These are phyloP conservation scores for Parsonsia alboflavescens DNA, from an alignment of 257 asterid species.

Conservation along the genomic window DNA sequence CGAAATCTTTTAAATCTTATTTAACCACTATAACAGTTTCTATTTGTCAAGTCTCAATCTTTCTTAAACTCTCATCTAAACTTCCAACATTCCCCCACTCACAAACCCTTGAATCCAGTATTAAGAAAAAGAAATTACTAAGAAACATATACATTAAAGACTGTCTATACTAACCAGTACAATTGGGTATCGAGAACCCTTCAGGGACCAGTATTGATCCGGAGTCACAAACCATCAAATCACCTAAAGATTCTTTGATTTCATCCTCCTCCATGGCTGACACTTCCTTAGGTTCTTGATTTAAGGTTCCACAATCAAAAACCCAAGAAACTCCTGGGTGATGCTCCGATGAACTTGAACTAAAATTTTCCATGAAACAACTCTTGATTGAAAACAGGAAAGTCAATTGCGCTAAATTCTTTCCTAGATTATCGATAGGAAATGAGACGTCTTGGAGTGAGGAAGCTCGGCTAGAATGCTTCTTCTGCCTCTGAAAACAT, in stretches of 20 bases:
- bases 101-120: not conserved
- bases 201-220: constrained; percentile 51
- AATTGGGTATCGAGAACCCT: constrained; percentile 48
- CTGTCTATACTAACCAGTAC: constrained; percentile 44
- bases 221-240: constrained; percentile 69
- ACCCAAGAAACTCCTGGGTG: constrained; percentile 27
- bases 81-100: not conserved
- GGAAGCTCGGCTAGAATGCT: not conserved
- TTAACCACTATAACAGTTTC: not conserved
- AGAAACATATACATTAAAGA: not conserved
- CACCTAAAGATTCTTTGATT: constrained; percentile 42
- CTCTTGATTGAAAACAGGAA: not conserved
- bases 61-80: not conserved
- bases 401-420: not conserved
- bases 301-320: constrained; percentile 27
- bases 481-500: constrained; percentile 14
- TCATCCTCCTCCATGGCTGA: constrained; percentile 60
- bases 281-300: constrained; percentile 40
- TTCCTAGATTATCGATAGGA: not conserved
- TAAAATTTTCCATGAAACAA: constrained; percentile 41
- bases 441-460: constrained; percentile 14
- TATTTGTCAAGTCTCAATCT: not conserved
- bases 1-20: not conserved
- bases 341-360: constrained; percentile 22
- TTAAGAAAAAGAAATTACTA: not conserved